Evolutionary conservation across 2,329 filamentous ascomycete species (phyloP).

Genomic region (Stagonosporopsis vannaccii): DNA sequence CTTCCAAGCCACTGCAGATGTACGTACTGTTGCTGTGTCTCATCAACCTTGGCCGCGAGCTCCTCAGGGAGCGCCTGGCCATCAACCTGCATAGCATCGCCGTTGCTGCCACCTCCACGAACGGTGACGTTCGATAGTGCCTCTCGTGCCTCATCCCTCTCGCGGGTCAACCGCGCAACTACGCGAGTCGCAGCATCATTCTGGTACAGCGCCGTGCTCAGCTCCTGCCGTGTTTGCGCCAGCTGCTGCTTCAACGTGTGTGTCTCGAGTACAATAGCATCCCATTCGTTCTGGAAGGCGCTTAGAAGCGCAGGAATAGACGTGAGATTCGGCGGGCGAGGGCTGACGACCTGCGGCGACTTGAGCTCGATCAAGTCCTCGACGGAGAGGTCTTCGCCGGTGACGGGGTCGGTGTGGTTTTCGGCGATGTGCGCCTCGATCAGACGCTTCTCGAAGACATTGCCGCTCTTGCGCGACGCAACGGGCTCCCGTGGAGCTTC

Average conservation of each 20-base stretch:
- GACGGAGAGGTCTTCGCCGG: slow-evolving; percentile 79
- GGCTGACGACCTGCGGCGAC: slow-evolving; percentile 81
- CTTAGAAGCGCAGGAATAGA: slow-evolving; percentile 94
- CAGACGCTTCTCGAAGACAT: slow-evolving; percentile 92
- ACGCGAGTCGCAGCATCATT: slow-evolving; percentile 97
- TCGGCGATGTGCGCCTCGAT: slow-evolving; percentile 95
- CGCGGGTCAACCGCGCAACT: slow-evolving; percentile 87
- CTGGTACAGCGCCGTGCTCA: slow-evolving; percentile 93
- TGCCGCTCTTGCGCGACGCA: slow-evolving; percentile 91
- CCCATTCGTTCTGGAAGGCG: slow-evolving; percentile 98
- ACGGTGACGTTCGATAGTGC: slow-evolving; percentile 87
- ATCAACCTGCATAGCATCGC: slow-evolving; percentile 94
- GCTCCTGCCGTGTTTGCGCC: slow-evolving; percentile 87
- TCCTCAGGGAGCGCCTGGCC: slow-evolving; percentile 76
- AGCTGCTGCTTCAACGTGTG: slow-evolving; percentile 91
- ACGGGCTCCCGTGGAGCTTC: slow-evolving; percentile 95
- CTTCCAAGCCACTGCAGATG: neutral
- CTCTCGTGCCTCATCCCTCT: slow-evolving; percentile 90
- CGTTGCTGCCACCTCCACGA: slow-evolving; percentile 62
- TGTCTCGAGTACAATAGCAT: slow-evolving; percentile 87
- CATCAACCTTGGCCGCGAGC: slow-evolving; percentile 76
- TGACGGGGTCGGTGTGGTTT: slow-evolving; percentile 90
- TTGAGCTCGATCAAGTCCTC: slow-evolving; percentile 92
- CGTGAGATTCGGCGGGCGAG: slow-evolving; percentile 89
- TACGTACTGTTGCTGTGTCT: slow-evolving; percentile 79